Evolutionary conservation across 352 stramenopile genomes (phyloP).

Genomic region (Phytopythium mirpurense): DNA sequence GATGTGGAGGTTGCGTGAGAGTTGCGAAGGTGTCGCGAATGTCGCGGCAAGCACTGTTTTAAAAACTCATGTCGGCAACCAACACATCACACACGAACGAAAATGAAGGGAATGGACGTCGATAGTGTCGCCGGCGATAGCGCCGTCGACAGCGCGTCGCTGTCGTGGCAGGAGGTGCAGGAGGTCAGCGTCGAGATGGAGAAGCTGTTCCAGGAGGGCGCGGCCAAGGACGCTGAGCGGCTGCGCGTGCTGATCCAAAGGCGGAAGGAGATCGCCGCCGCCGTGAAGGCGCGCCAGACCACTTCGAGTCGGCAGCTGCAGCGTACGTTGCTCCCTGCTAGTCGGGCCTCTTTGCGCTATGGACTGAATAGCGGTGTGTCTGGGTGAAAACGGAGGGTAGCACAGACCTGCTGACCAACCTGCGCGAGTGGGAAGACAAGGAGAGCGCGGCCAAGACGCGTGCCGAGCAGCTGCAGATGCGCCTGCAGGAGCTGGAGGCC

Average conservation of each 20-base stretch:
- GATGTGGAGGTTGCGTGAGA: not conserved
- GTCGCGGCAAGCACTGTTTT: no score
- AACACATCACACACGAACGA: no score
- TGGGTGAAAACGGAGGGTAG: not conserved
- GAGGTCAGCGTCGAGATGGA: constrained; percentile 66
- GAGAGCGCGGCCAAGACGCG: constrained; percentile 30
- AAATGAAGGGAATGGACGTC: constrained; percentile 17
- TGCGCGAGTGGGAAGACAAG: constrained; percentile 67
- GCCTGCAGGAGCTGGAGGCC: constrained; percentile 57
- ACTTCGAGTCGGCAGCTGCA: constrained; percentile 46
- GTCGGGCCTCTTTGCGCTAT: not conserved
- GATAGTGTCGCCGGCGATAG: not conserved
- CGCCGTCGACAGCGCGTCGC: constrained; percentile 11
- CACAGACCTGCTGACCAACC: constrained; percentile 48
- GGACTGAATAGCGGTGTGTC: not conserved
- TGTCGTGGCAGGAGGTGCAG: constrained; percentile 64
- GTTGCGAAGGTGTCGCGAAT: constrained; percentile 26
- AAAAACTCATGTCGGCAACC: constrained; percentile 11
- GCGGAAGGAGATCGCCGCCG: constrained; percentile 50
- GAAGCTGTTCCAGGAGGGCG: constrained; percentile 54
- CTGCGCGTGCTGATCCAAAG: constrained; percentile 53
- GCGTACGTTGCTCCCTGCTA: constrained; percentile 27
- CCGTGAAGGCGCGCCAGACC: constrained; percentile 35
- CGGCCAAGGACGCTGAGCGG: constrained; percentile 45
- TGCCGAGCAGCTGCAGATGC: constrained; percentile 45